These are phyloP conservation scores for Phytophthora quininea DNA, from an alignment of 352 stramenopile genomes.

Conservation along the genomic window DNA sequence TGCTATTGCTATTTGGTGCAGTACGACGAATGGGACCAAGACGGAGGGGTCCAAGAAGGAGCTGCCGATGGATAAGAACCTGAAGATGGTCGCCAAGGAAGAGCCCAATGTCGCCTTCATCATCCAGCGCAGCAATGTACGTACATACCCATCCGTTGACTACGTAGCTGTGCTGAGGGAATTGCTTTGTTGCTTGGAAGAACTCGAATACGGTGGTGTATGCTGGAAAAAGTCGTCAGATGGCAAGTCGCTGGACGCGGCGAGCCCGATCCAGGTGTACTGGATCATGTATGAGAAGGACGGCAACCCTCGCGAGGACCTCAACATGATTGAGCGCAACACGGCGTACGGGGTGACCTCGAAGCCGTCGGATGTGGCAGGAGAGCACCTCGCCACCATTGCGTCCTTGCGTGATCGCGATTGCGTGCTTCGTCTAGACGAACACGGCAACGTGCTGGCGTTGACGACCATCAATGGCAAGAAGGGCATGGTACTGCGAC, in stretches of 20 bases:
- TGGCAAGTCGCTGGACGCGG: slow-evolving; percentile 52
- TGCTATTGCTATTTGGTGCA: slow-evolving; percentile 10
- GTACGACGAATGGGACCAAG: slow-evolving; percentile 10
- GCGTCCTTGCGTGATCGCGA: slow-evolving; percentile 79
- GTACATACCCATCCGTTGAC: slow-evolving; percentile 13
- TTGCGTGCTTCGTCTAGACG: slow-evolving; percentile 61
- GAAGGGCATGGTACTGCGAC: slow-evolving; percentile 66
- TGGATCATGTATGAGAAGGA: slow-evolving; percentile 90
- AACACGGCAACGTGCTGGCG: slow-evolving; percentile 60
- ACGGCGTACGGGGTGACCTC: slow-evolving; percentile 75
- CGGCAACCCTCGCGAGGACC: slow-evolving; percentile 68
- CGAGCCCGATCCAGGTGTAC: slow-evolving; percentile 75
- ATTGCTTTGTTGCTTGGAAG: slow-evolving; percentile 29
- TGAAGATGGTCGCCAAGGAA: slow-evolving; percentile 68
- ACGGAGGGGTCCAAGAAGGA: slow-evolving; percentile 21
- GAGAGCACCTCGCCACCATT: slow-evolving; percentile 53
- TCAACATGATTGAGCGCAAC: slow-evolving; percentile 89
- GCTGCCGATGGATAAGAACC: slow-evolving; percentile 71
- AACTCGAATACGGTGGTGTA: slow-evolving; percentile 90
- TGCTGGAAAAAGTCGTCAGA: slow-evolving; percentile 51
- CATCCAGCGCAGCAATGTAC: slow-evolving; percentile 86
- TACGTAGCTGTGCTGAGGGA: neutral
- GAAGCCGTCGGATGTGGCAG: slow-evolving; percentile 41
- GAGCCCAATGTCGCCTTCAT: slow-evolving; percentile 85
- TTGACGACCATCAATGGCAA: slow-evolving; percentile 74